Base-by-base conservation (phyloP, 345 rosid genomes). In the Xanthoceras sorbifolium region DNA sequence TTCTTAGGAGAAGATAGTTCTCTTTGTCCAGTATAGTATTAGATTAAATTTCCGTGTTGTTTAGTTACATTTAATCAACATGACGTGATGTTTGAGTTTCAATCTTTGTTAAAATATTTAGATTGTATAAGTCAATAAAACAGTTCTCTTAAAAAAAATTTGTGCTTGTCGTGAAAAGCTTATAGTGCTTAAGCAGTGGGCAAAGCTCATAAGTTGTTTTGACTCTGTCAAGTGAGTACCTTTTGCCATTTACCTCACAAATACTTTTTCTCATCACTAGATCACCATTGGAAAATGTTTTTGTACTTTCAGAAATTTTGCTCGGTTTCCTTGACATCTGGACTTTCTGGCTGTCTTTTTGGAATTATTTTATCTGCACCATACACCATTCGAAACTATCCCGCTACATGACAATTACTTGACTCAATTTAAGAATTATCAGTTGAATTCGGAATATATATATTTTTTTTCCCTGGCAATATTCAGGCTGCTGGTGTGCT, bases 401-500 rank as follows among this genome's bases (percentile, higher is more conserved):
- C 38, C 67, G 10, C 29, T 25, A 60, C 23, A 31, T 31, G 23
- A 12, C 11, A 52, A 32, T 48, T 31, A 31, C 73, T 36, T 25
- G 20, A 20, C 32, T 62, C 23, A n/a, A 29, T 40, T 3, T 38
- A 9, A 64, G 26, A 54, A 28, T 40, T 52, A 5, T 64, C 34
- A 7, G 11, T 29, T 54, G 50, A 20, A 20, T 22, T 55, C 20
- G 25, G 31, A 57, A 31, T 61, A 5, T n/a, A n/a, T n/a, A n/a
- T n/a, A 48, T 66, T 65, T 64, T 62, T 57, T 76, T 59, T 77
- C 50, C 67, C 15, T 71, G 55, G 36, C 54, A 73, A 77, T 74
- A n/a, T 80, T 23, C 79, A 95, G 99, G 98, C 99, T 71, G 99
- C 98, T 1, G 94, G 99, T n/a, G 97, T 95, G 75, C 89, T 93